These are phyloP conservation scores for Phytophthora chlamydospora DNA, from an alignment of 352 stramenopile species.

Conservation along the genomic window DNA sequence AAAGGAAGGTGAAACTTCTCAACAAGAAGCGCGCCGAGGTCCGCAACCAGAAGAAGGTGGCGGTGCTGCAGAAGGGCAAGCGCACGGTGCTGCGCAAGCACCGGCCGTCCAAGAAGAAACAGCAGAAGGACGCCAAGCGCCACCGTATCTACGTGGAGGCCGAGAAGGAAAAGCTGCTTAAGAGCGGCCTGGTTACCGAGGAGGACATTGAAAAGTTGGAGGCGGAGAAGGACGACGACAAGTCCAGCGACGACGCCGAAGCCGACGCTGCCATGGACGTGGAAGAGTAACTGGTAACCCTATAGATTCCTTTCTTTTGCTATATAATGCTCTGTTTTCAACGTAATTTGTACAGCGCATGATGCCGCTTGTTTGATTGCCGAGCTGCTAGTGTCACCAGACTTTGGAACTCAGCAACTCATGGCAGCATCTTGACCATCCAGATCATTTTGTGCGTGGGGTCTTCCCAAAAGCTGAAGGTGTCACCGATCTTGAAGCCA, in stretches of 20 bases:
- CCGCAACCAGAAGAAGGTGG: conserved; percentile 86
- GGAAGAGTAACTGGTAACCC: conserved; percentile 56
- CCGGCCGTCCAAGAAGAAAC: conserved; percentile 86
- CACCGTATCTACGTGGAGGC: conserved; percentile 68
- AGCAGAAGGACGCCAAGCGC: conserved; percentile 84
- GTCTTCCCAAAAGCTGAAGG: conserved; percentile 35
- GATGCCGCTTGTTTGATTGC: no score
- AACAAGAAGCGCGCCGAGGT: conserved; percentile 83
- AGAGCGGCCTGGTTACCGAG: conserved; percentile 78
- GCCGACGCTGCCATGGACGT: conserved; percentile 48
- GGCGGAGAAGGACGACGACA: conserved; percentile 46
- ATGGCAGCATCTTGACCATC: conserved; percentile 36
- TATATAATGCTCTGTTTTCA: conserved; percentile 31
- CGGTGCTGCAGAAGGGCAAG: conserved; percentile 59
- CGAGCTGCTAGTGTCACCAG: background rate
- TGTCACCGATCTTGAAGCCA: conserved; percentile 33
- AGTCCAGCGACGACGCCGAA: conserved; percentile 41
- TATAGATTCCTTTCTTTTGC: conserved; percentile 39
- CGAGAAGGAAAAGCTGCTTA: conserved; percentile 82
- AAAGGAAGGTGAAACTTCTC: conserved; percentile 88
- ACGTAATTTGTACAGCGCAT: background rate
- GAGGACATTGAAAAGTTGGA: conserved; percentile 87
- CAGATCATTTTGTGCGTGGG: conserved; percentile 36
- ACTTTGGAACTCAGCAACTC: background rate
- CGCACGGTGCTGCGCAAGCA: conserved; percentile 66